Evolutionary conservation across 257 asterid genomes (phyloP).

Genomic region (Petrea volubilis): DNA sequence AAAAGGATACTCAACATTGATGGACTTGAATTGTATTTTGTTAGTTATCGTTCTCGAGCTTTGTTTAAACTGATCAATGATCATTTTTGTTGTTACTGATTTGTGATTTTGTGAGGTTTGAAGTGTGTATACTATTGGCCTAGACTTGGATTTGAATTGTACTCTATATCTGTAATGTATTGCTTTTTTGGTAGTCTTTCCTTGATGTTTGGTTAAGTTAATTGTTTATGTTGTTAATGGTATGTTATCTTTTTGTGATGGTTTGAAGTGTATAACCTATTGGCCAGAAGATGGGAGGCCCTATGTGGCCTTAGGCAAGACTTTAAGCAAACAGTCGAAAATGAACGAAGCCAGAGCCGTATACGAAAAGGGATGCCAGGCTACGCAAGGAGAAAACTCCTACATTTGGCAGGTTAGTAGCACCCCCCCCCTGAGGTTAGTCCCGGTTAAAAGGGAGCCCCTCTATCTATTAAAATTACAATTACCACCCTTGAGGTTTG

Average conservation of each 20-base stretch:
- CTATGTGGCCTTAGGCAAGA: conserved; percentile 84
- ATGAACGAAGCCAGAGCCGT: conserved; percentile 79
- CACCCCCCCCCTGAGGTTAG: not conserved
- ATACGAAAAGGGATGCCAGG: conserved; percentile 94
- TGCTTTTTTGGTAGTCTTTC: not conserved
- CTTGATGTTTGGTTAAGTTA: not conserved
- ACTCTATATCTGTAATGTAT: too few species aligned
- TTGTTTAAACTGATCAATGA: not conserved
- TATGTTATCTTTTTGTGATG: conserved; percentile 14
- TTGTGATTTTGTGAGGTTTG: conserved; percentile 10
- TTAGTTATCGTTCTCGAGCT: not conserved
- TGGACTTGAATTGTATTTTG: not conserved
- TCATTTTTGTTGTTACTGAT: not conserved
- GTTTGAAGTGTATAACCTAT: conserved; percentile 71
- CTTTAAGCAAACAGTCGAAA: conserved; percentile 70
- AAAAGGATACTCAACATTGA: not conserved
- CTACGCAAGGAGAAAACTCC: conserved; percentile 97
- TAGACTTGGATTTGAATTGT: not conserved
- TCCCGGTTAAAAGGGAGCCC: too few species aligned
- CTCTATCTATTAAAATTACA: too few species aligned
- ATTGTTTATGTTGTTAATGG: conserved; percentile 8
- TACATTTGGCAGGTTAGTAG: conserved; percentile 92
- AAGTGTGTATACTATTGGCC: conserved; percentile 68
- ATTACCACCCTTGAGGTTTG: too few species aligned
- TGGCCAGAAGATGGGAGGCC: conserved; percentile 99